phyloP scores from a whole-genome alignment of 164 flowering plant species.

The Magnolia sinica region DNA sequence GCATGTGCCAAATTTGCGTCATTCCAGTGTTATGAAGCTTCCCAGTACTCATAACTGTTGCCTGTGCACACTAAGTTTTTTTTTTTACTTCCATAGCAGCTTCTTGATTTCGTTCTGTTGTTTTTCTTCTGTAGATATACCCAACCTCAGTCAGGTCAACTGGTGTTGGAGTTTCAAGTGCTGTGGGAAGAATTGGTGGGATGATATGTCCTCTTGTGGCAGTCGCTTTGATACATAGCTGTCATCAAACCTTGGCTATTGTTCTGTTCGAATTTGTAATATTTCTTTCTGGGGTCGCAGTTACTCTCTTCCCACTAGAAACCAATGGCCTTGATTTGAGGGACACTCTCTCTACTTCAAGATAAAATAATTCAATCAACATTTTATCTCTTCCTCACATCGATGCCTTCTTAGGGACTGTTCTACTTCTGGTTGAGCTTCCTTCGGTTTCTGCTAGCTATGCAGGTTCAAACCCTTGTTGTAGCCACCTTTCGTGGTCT shows the following conservation, averaged over 20 bases:
- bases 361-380: background rate
- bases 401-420: background rate
- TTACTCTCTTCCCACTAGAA: slow-evolving; percentile 63
- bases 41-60: too few species aligned
- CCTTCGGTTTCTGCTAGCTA: background rate
- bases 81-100: background rate
- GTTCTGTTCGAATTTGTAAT: slow-evolving; percentile 49
- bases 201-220: slow-evolving; percentile 87
- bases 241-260: slow-evolving; percentile 66
- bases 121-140: slow-evolving; percentile 46
- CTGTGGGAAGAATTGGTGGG: slow-evolving; percentile 80
- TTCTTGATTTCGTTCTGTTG: background rate
- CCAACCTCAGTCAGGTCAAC: slow-evolving; percentile 74
- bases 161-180: slow-evolving; percentile 64
- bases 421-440: background rate
- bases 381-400: background rate
- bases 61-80: too few species aligned
- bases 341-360: slow-evolving; percentile 28
- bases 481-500: too few species aligned
- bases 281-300: slow-evolving; percentile 55
- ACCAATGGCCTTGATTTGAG: slow-evolving; percentile 62
- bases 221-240: slow-evolving; percentile 59
- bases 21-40: too few species aligned
- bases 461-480: too few species aligned
- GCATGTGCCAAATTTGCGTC: too few species aligned